A percentile compares a stretch with the other conserved stretches of the same genome.
phyloP scores from a whole-genome alignment of 495 filamentous ascomycete species.

The Aspergillus leporis region DNA sequence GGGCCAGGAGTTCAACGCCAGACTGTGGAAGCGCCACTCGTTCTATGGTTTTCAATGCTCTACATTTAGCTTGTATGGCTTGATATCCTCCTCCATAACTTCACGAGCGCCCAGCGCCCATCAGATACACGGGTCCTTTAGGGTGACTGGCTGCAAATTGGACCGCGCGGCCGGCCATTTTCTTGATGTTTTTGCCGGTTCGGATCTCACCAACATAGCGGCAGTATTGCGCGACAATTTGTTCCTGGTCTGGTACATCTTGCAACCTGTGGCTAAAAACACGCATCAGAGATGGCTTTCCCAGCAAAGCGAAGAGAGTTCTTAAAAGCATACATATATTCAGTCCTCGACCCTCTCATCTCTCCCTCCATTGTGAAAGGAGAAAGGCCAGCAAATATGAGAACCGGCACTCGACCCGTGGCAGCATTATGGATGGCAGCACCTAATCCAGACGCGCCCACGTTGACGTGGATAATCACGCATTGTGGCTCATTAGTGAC shows the following conservation, averaged over 20 bases:
- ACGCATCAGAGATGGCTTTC: conserved; percentile 69
- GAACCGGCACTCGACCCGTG: conserved; percentile 73
- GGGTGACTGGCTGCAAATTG: no score
- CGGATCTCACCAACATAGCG: no score
- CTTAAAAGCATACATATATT: no score
- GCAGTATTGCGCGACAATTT: no score
- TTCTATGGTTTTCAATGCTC: conserved; percentile 72
- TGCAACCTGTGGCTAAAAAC: no score
- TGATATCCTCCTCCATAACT: conserved; percentile 85
- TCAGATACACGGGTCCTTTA: conserved; percentile 81
- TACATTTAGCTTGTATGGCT: no score
- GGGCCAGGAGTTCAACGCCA: conserved; percentile 64
- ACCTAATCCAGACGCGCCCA: conserved; percentile 85
- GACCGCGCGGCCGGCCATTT: no score
- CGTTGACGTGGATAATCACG: conserved; percentile 90
- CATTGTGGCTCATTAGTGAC: conserved; percentile 67
- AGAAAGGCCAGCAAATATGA: conserved; percentile 84
- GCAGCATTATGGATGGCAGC: conserved; percentile 87
- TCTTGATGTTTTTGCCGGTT: no score
- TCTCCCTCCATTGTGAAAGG: conserved; percentile 88
- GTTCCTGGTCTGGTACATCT: no score
- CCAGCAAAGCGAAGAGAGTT: no score
- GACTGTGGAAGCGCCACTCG: conserved; percentile 65
- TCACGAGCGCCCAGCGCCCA: conserved; percentile 80
- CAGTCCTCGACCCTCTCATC: conserved; percentile 76